phyloP scores from a whole-genome alignment of 2,329 filamentous ascomycete species.

The Arthrobotrys pseudoclavata region DNA sequence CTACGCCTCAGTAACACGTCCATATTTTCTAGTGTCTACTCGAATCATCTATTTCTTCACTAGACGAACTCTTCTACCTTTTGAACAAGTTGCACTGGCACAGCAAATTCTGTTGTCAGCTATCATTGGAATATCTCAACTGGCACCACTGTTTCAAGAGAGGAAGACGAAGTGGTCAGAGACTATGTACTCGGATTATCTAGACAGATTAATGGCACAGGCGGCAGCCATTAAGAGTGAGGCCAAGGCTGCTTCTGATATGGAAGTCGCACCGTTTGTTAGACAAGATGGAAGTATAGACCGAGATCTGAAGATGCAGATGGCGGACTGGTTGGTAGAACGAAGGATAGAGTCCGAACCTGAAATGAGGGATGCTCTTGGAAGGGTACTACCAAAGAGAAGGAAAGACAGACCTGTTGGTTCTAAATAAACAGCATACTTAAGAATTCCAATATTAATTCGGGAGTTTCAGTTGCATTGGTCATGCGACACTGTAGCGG shows the following conservation, averaged over 20 bases:
- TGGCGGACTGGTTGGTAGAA: constrained; percentile 89
- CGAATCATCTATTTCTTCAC: constrained; percentile 68
- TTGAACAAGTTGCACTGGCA: constrained; percentile 82
- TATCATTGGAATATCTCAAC: constrained; percentile 85
- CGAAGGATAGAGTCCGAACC: constrained; percentile 84
- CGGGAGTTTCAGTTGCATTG: neutral
- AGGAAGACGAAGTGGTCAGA: constrained; percentile 65
- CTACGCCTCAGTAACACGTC: constrained; percentile 65
- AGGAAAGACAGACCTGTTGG: constrained; percentile 72
- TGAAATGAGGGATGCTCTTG: constrained; percentile 84
- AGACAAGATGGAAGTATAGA: constrained; percentile 77
- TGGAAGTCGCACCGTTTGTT: constrained; percentile 85
- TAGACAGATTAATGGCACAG: constrained; percentile 76
- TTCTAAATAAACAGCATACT: constrained; percentile 66
- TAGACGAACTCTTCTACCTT: constrained; percentile 78
- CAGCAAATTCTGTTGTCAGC: constrained; percentile 82
- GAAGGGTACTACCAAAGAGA: constrained; percentile 75
- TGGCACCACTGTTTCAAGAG: constrained; percentile 76
- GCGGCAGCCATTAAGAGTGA: constrained; percentile 77
- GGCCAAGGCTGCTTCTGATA: constrained; percentile 76
- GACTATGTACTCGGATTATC: constrained; percentile 67
- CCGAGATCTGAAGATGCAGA: constrained; percentile 75
- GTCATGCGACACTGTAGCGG: neutral
- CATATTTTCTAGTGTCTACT: constrained; percentile 68
- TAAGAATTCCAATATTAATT: neutral